These are phyloP conservation scores for Pisolithus albus DNA, from an alignment of 768 basidiomycete genomes.

Conservation along the genomic window DNA sequence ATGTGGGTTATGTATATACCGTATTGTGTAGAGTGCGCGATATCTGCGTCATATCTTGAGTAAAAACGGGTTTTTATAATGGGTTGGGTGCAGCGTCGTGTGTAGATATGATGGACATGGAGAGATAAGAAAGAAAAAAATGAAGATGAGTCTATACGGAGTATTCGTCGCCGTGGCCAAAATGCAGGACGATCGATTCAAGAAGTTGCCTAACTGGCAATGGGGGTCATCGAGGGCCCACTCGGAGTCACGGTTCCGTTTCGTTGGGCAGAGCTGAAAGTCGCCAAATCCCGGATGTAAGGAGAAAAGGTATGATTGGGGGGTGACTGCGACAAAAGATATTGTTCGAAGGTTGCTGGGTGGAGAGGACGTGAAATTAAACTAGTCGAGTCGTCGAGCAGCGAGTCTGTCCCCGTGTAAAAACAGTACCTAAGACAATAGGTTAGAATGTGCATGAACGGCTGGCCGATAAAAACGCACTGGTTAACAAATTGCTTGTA, in stretches of 20 bases:
- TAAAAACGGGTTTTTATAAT: no score
- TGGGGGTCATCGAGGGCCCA: slow-evolving; percentile 13
- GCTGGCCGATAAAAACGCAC: slow-evolving; percentile 33
- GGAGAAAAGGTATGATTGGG: slow-evolving; percentile 20
- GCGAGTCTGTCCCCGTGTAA: slow-evolving; percentile 55
- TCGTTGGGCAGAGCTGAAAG: slow-evolving; percentile 7
- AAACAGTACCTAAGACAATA: slow-evolving; percentile 60
- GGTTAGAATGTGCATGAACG: slow-evolving; percentile 1
- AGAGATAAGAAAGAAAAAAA: no score
- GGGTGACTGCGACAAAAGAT: slow-evolving; percentile 33
- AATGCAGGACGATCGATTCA: background rate
- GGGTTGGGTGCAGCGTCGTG: no score
- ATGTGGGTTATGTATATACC: background rate
- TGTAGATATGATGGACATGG: background rate
- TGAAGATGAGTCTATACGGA: background rate
- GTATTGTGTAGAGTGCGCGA: background rate
- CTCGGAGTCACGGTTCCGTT: background rate
- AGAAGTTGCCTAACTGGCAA: background rate
- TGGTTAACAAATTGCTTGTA: slow-evolving; percentile 61
- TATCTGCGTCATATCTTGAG: background rate
- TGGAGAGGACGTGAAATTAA: slow-evolving; percentile 38
- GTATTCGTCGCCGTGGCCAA: background rate
- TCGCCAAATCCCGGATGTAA: slow-evolving; percentile 11
- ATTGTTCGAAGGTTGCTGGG: slow-evolving; percentile 49
- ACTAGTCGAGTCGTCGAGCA: slow-evolving; percentile 24